A percentile compares a stretch with the other conserved stretches of the same genome.
Evolutionary conservation across 2,329 filamentous ascomycete genomes (phyloP).

Genomic region (Alternaria sp.): DNA sequence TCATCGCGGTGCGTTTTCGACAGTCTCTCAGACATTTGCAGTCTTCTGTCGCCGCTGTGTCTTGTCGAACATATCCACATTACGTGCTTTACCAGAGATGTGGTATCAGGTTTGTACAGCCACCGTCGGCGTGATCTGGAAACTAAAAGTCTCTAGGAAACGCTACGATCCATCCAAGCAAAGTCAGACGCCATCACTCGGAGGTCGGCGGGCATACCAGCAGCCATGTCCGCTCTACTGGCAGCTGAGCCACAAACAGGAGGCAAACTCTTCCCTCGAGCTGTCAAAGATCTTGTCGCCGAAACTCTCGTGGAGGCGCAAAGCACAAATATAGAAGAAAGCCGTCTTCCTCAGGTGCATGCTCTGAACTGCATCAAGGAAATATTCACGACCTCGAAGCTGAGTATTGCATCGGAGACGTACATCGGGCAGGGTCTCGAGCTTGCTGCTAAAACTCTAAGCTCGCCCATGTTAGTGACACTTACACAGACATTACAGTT

Average conservation of each 20-base stretch:
- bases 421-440: conserved; percentile 76
- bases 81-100: conserved; percentile 59
- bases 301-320: conserved; percentile 64
- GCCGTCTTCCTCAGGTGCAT: conserved; percentile 85
- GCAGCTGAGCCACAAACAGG: conserved; percentile 68
- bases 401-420: conserved; percentile 74
- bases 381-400: conserved; percentile 81
- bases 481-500: not conserved
- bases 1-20: conserved; percentile 91
- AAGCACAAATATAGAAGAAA: conserved; percentile 60
- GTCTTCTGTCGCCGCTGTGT: conserved; percentile 75
- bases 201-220: conserved; percentile 89
- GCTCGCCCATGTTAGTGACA: conserved; percentile 72
- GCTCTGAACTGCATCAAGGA: conserved; percentile 93
- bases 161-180: conserved; percentile 72
- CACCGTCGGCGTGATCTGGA: not conserved
- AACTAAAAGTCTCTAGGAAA: conserved; percentile 54
- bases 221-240: conserved; percentile 82
- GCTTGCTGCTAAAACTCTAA: conserved; percentile 80
- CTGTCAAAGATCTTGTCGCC: conserved; percentile 67
- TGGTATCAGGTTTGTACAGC: conserved; percentile 67
- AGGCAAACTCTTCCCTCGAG: conserved; percentile 64
- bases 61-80: conserved; percentile 55
- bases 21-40: conserved; percentile 86
- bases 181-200: conserved; percentile 82